Evolutionary conservation across 75 land plant species (phyloP).

Genomic region (Adiantum capillusveneris): DNA sequence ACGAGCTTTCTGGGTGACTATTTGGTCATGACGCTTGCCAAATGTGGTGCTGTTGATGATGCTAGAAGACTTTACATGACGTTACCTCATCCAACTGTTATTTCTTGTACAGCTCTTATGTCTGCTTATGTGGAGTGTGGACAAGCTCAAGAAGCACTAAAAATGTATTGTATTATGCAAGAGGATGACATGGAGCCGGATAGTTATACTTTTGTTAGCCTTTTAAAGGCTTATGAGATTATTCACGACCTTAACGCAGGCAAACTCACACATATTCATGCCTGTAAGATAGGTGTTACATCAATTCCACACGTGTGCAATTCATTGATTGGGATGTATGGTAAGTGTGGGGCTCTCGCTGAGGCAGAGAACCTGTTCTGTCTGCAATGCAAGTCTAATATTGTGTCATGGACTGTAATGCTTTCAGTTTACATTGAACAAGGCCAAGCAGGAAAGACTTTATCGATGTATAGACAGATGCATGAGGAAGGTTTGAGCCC

Average conservation of each 20-base stretch:
- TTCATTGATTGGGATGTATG: not conserved
- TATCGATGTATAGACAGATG: not conserved
- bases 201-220: not conserved
- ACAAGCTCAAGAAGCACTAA: not conserved
- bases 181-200: not conserved
- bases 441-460: not conserved
- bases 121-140: slow-evolving; percentile 39
- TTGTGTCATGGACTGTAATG: not conserved
- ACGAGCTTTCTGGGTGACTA: slow-evolving; percentile 20
- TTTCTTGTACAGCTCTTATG: slow-evolving; percentile 52
- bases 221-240: slow-evolving; percentile 43
- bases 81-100: slow-evolving; percentile 29
- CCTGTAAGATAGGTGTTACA: not conserved
- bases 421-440: not conserved
- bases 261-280: slow-evolving; percentile 27
- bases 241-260: slow-evolving; percentile 29
- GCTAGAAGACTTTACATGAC: slow-evolving; percentile 32
- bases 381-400: not conserved
- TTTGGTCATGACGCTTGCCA: slow-evolving; percentile 42
- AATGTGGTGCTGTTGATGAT: slow-evolving; percentile 33
- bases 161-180: not conserved
- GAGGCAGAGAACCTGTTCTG: not conserved
- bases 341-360: not conserved
- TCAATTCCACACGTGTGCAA: not conserved
- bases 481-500: not conserved